Percentiles rank a stretch among this genome's conserved stretches.
Evolutionary conservation across 495 filamentous ascomycete species (phyloP).

Genomic region (Sordaria brevicollis): DNA sequence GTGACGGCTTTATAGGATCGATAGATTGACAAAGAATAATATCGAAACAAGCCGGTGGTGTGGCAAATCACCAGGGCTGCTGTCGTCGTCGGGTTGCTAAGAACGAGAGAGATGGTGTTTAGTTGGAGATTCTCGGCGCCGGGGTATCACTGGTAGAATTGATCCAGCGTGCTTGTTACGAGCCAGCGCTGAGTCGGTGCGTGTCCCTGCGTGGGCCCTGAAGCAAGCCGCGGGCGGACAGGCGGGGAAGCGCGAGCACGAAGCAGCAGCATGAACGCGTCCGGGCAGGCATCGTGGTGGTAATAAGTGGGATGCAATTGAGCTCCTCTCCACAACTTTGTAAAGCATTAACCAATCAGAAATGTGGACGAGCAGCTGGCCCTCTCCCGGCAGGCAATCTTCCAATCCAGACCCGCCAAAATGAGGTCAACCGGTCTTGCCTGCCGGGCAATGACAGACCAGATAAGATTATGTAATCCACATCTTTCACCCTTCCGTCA

Average conservation of each 20-base stretch:
- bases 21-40: background rate
- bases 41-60: background rate
- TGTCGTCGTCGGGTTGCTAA: background rate
- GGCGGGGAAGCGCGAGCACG: background rate
- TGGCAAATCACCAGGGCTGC: background rate
- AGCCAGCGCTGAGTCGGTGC: background rate
- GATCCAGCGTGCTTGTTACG: background rate
- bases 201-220: background rate
- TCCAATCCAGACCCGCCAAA: background rate
- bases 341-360: background rate
- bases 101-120: background rate
- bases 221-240: background rate
- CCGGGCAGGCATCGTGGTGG: background rate
- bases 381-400: background rate
- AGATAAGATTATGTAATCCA: conserved; percentile 14
- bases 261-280: background rate
- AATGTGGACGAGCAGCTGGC: background rate
- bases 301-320: background rate
- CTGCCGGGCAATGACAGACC: background rate
- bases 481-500: background rate
- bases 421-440: background rate
- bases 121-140: background rate
- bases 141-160: background rate
- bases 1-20: background rate
- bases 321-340: background rate